Evolutionary conservation across 768 basidiomycete genomes (phyloP), one percentile per base, ranked within the genome.

Genomic region (Tulasnella calospora): DNA sequence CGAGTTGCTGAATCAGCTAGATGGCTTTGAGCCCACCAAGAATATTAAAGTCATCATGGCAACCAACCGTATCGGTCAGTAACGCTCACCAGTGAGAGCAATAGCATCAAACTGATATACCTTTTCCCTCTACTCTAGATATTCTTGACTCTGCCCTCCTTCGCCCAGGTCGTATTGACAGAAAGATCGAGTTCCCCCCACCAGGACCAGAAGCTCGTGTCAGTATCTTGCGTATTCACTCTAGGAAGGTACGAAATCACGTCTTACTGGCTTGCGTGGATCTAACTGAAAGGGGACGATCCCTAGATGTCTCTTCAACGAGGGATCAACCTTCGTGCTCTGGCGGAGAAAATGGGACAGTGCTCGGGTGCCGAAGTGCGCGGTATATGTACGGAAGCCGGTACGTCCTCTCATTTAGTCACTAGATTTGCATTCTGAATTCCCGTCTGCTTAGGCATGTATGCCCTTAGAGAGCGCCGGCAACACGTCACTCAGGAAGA

Each of bases 331-430:
- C 88, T 98, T n/a, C 92, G 95, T 21, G 91, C 92, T 2, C 87
- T 99, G 2, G 97, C 97, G 0, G 97, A 99, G 84, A 99, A 99
- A 88, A 99, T 99, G 97, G 97, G 97, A 0, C 95, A 98, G 83
- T 98, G 97, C 83, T 97, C 95, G 1, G 97, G 97, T 81, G 97
- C 97, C 1, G 97, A 99, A 84, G 97, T 98, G 21, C 89, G 97
- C 21, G 97, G 96, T 85, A 98, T 98, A 81, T 97, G 95, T 83
- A 97, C 96, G 0, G 95, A 97, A 86, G 96, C 95, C n/a, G 94
- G 94, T 91, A 78, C 79, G 90, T 84, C 8, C 70, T 10, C 23
- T n/a, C 61, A 81, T 15, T 33, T 15, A 10, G 12, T 10, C 41
- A 44, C 55, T 69, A 35, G 55, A 23, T 57, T 47, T 27, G 30